phyloP scores from a whole-genome alignment of 2,329 filamentous ascomycete genomes.

The Aspergillus viridinutans region DNA sequence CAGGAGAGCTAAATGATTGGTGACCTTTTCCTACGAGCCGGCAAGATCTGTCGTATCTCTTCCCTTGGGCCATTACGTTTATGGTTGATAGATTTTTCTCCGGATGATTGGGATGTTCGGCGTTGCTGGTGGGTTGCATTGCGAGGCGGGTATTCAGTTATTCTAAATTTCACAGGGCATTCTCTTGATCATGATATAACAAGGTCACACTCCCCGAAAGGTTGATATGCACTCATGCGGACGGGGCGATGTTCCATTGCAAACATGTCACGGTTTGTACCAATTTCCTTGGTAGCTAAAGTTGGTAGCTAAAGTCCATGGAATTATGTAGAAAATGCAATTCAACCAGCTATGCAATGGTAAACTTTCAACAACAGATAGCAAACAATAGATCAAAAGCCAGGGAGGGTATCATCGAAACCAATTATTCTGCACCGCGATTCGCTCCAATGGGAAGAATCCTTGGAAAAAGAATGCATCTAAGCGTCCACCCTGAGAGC shows the following conservation, averaged over 20 bases:
- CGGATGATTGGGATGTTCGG: background rate
- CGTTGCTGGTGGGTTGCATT: background rate
- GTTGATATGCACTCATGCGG: background rate
- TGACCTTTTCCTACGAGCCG: background rate
- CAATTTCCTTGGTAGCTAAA: background rate
- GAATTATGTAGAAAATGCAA: background rate
- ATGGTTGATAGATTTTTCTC: background rate
- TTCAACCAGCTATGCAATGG: background rate
- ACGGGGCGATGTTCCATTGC: background rate
- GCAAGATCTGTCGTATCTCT: background rate
- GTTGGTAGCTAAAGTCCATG: background rate
- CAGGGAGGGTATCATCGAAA: background rate
- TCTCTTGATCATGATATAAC: background rate
- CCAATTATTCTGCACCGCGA: background rate
- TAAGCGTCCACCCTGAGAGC: constrained; percentile 4
- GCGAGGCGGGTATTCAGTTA: background rate
- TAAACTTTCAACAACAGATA: background rate
- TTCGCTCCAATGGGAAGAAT: background rate
- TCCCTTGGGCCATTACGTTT: background rate
- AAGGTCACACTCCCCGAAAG: background rate
- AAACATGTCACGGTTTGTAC: background rate
- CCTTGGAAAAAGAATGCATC: background rate
- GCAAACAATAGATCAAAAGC: background rate
- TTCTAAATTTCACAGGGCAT: background rate
- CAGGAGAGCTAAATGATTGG: constrained; percentile 20